phyloP scores from a whole-genome alignment of 2,329 filamentous ascomycete genomes.

The Penicillium sp. region DNA sequence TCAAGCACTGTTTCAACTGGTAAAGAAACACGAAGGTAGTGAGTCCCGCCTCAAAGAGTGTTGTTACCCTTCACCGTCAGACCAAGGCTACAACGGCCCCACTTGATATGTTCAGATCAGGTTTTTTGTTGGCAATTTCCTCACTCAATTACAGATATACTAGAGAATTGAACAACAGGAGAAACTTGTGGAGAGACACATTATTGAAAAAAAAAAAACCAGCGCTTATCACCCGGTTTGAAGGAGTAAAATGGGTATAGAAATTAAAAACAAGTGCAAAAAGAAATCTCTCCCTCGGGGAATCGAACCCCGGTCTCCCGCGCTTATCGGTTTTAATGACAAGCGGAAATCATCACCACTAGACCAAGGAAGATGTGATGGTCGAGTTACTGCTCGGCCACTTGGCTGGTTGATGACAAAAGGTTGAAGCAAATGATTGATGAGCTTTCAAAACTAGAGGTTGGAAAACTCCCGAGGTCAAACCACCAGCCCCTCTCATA shows the following conservation, averaged over 20 bases:
- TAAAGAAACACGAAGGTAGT: slow-evolving; percentile 46
- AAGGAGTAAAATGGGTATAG: background rate
- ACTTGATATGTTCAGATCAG: background rate
- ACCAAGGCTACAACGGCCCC: slow-evolving; percentile 40
- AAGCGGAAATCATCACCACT: slow-evolving; percentile 44
- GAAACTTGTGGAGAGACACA: rapidly evolving
- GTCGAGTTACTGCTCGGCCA: slow-evolving; percentile 27
- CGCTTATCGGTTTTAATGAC: slow-evolving; percentile 34
- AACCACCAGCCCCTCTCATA: background rate
- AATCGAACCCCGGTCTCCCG: slow-evolving; percentile 42
- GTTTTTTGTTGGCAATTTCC: background rate
- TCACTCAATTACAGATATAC: background rate
- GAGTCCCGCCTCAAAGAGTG: slow-evolving; percentile 41
- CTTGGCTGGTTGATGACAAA: slow-evolving; percentile 23
- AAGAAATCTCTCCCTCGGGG: slow-evolving; percentile 36
- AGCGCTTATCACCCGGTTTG: background rate
- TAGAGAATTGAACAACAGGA: background rate
- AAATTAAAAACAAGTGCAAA: slow-evolving; percentile 3
- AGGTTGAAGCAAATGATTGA: rapidly evolving
- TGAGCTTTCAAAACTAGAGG: background rate
- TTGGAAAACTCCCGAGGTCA: background rate
- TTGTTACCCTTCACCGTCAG: slow-evolving; percentile 49
- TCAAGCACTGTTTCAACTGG: slow-evolving; percentile 40
- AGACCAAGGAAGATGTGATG: slow-evolving; percentile 33
- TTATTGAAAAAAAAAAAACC: no score